phyloP scores from a whole-genome alignment of 495 filamentous ascomycete species.

The Aspergillus sclerotiicarbonarius region DNA sequence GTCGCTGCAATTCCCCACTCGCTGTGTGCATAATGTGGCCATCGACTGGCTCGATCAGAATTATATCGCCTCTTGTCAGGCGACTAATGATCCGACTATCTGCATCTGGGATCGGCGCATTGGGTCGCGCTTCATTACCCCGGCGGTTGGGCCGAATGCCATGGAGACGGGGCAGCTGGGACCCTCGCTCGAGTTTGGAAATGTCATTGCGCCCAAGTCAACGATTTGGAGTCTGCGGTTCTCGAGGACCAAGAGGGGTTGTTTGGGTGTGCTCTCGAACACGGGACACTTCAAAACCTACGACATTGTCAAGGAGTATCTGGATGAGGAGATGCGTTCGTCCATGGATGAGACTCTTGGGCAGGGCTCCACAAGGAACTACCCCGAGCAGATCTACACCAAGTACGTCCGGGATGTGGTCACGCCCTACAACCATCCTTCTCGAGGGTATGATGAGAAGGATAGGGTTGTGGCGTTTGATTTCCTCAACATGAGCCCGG shows the following conservation, averaged over 20 bases:
- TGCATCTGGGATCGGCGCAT: conserved; percentile 88
- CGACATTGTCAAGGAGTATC: conserved; percentile 63
- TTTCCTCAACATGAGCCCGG: conserved; percentile 65
- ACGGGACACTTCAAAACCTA: conserved; percentile 75
- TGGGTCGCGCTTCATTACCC: conserved; percentile 46
- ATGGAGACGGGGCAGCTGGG: conserved; percentile 38
- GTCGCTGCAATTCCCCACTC: conserved; percentile 66
- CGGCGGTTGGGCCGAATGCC: conserved; percentile 35
- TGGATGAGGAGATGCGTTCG: conserved; percentile 39
- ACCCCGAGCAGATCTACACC: conserved; percentile 46
- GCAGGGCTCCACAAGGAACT: conserved; percentile 39
- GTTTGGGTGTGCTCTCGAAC: conserved; percentile 72
- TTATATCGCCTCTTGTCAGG: conserved; percentile 86
- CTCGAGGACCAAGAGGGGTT: conserved; percentile 68
- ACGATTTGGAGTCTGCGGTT: conserved; percentile 78
- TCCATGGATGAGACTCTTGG: conserved; percentile 42
- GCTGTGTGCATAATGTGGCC: conserved; percentile 84
- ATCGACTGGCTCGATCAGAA: conserved; percentile 90
- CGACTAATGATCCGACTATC: conserved; percentile 64
- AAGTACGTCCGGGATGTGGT: conserved; percentile 49
- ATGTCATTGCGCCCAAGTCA: conserved; percentile 57
- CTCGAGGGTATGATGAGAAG: conserved; percentile 47
- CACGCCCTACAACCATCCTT: conserved; percentile 42
- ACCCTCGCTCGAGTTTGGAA: conserved; percentile 64
- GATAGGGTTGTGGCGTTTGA: conserved; percentile 82